Conservation (phyloP, 345 rosid species). For the Melaleuca alternifolia region DNA sequence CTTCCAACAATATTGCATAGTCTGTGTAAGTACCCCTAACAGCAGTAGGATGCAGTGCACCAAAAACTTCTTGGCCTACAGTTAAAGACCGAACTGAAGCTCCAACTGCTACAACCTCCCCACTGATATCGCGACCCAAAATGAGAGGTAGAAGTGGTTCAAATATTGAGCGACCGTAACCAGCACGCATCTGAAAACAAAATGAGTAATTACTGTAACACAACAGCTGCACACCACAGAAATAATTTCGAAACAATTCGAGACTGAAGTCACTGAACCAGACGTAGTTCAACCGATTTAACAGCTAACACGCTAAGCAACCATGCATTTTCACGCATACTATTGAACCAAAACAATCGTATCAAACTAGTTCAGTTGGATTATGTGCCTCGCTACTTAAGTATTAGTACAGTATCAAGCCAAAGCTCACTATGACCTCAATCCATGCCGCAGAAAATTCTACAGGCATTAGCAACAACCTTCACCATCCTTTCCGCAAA, state of each 20-base stretch:
- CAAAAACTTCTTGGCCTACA: conserved; percentile 88
- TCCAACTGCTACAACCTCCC: conserved; percentile 84
- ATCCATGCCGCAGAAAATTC: neutral
- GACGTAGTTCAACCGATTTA: neutral
- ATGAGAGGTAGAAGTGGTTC: conserved; percentile 81
- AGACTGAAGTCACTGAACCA: neutral
- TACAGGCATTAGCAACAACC: neutral
- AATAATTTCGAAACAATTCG: neutral
- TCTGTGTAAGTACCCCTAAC: conserved; percentile 86
- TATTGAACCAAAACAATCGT: neutral
- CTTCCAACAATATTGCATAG: conserved; percentile 74
- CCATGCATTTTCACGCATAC: neutral
- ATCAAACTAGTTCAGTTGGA: neutral
- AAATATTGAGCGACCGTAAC: conserved; percentile 92
- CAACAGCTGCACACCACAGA: neutral
- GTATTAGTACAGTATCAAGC: neutral
- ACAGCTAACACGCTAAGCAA: neutral
- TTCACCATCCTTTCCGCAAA: neutral
- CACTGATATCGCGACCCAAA: conserved; percentile 88
- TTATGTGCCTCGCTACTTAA: neutral
- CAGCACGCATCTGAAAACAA: conserved; percentile 74
- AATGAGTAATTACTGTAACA: neutral
- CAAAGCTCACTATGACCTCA: neutral
- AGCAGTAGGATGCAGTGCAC: conserved; percentile 97
- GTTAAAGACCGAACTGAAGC: conserved; percentile 44